These are phyloP conservation scores for Aureobasidium sp. DNA, from an alignment of 2,329 filamentous ascomycete genomes.

Conservation along the genomic window DNA sequence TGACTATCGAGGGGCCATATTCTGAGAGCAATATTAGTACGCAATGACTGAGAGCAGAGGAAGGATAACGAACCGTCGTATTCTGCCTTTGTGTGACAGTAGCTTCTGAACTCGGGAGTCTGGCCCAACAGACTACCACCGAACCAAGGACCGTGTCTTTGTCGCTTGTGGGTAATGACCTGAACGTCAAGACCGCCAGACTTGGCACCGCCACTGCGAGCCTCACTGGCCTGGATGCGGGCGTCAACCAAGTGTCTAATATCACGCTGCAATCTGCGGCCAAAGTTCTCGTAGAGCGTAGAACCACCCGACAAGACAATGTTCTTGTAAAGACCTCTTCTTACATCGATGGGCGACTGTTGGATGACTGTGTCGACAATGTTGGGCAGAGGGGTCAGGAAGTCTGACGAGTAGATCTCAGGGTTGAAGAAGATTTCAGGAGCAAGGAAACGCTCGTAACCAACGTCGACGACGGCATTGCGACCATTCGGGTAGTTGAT, in stretches of 20 bases:
- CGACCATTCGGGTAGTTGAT: slow-evolving; percentile 81
- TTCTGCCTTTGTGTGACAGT: slow-evolving; percentile 76
- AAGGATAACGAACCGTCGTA: slow-evolving; percentile 56
- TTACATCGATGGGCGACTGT: slow-evolving; percentile 93
- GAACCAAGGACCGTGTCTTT: slow-evolving; percentile 97
- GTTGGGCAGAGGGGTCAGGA: slow-evolving; percentile 85
- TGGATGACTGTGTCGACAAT: slow-evolving; percentile 97
- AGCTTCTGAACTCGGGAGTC: slow-evolving; percentile 96
- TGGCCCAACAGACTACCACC: slow-evolving; percentile 93
- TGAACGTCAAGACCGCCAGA: slow-evolving; percentile 93
- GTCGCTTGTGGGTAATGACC: slow-evolving; percentile 94
- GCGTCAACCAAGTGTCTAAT: slow-evolving; percentile 94
- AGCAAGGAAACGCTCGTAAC: slow-evolving; percentile 95
- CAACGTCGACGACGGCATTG: slow-evolving; percentile 80
- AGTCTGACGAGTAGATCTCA: slow-evolving; percentile 98
- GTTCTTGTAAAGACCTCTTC: slow-evolving; percentile 97
- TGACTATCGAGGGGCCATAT: slow-evolving; percentile 89
- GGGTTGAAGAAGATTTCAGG: slow-evolving; percentile 99
- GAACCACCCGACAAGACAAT: slow-evolving; percentile 96
- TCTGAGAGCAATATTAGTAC: slow-evolving; percentile 51
- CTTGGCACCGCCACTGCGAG: slow-evolving; percentile 81
- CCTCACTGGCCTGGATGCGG: slow-evolving; percentile 85
- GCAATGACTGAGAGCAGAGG: neutral
- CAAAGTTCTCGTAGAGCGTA: slow-evolving; percentile 98
- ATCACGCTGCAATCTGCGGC: slow-evolving; percentile 87